These are phyloP conservation scores for Panus rudis DNA, from an alignment of 768 basidiomycete species.

Conservation along the genomic window DNA sequence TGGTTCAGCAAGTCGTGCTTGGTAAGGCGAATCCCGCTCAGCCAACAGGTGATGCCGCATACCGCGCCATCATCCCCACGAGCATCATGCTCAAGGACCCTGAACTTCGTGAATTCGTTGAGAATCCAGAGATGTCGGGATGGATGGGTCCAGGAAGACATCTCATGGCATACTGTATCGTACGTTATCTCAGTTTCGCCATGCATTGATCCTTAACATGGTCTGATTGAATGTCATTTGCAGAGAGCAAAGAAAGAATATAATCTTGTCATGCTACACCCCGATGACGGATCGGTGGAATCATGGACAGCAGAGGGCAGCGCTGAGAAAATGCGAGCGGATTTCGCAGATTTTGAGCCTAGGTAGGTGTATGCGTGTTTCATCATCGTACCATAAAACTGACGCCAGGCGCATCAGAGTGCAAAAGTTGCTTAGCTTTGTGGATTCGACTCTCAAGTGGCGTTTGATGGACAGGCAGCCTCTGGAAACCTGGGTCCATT, in stretches of 20 bases:
- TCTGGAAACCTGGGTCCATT: constrained; percentile 34
- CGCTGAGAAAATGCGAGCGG: constrained; percentile 35
- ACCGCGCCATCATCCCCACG: constrained; percentile 46
- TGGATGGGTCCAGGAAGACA: constrained; percentile 54
- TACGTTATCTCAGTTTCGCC: constrained; percentile 18
- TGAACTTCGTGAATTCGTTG: constrained; percentile 42
- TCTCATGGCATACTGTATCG: constrained; percentile 39
- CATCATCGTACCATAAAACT: neutral
- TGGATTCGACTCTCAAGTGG: constrained; percentile 35
- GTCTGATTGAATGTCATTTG: neutral
- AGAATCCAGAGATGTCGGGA: constrained; percentile 43
- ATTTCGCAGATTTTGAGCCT: constrained; percentile 36
- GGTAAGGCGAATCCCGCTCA: constrained; percentile 33
- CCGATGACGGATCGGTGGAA: constrained; percentile 33
- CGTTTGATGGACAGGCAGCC: constrained; percentile 35
- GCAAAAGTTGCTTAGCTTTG: constrained; percentile 29
- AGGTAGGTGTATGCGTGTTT: constrained; percentile 24
- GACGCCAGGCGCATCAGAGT: constrained; percentile 20
- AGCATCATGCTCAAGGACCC: constrained; percentile 41
- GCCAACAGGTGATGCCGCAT: constrained; percentile 59
- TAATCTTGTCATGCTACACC: constrained; percentile 32
- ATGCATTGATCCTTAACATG: neutral
- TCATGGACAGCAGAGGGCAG: constrained; percentile 37
- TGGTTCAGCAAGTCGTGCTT: constrained; percentile 43
- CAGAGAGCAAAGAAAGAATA: constrained; percentile 29